These are phyloP conservation scores for Spencermartinsiella europaea DNA, from an alignment of 805 yeast genomes.

Conservation along the genomic window DNA sequence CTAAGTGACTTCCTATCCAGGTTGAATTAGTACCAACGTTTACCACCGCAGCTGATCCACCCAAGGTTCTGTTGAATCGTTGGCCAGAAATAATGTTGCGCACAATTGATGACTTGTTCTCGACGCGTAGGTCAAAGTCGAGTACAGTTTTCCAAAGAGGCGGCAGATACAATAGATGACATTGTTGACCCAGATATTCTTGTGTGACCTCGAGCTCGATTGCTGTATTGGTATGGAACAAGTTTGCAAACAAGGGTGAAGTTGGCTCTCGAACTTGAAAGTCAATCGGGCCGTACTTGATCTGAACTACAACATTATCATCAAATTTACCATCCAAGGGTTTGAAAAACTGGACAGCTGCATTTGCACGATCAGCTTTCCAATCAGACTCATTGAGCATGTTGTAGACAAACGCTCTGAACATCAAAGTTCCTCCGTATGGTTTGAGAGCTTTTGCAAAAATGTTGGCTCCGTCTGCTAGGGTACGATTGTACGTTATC, in stretches of 20 bases:
- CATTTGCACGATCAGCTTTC: not conserved
- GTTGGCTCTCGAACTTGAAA: not conserved
- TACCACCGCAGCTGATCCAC: not conserved
- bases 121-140: not conserved
- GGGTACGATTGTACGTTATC: not conserved
- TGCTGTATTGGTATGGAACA: not conserved
- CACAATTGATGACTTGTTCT: not conserved
- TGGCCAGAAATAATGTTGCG: not conserved
- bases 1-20: not conserved
- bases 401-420: not conserved
- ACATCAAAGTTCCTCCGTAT: not conserved
- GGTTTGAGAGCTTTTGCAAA: not conserved
- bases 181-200: not conserved
- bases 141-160: not conserved
- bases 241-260: not conserved
- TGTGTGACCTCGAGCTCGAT: not conserved
- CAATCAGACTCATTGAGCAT: not conserved
- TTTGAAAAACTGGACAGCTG: not conserved
- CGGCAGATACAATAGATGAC: not conserved
- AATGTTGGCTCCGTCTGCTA: conserved; percentile 1
- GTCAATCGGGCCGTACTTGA: not conserved
- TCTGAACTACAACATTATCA: not conserved
- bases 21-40: not conserved
- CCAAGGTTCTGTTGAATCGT: not conserved
- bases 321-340: not conserved